Conservation (phyloP, 75 land plant genomes). For the Pinus taeda region DNA sequence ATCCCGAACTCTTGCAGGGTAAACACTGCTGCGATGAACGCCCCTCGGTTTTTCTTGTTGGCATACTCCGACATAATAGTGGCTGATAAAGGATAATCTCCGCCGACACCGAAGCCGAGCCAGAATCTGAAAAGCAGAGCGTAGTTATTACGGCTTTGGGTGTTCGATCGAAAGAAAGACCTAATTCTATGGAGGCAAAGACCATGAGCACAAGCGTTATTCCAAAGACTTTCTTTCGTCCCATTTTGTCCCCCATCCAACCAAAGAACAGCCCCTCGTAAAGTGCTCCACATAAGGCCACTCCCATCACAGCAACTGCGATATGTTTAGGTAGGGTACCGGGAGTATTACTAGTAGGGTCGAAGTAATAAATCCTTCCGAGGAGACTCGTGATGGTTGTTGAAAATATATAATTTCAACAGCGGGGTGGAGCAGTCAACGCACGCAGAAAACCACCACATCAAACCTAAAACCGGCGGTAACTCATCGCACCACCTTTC, state of each 20-base stretch:
- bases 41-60: conserved; percentile 42
- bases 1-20: conserved; percentile 58
- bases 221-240: conserved; percentile 52
- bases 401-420: no score
- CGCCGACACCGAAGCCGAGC: conserved; percentile 58
- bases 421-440: no score
- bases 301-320: conserved; percentile 50
- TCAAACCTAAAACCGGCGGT: no score
- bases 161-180: conserved; percentile 38
- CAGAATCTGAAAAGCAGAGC: conserved; percentile 58
- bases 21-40: conserved; percentile 35
- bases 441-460: no score
- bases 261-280: conserved; percentile 54
- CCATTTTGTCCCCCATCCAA: conserved; percentile 54
- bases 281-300: conserved; percentile 52
- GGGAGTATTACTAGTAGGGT: conserved; percentile 12
- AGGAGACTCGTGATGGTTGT: no score
- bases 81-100: conserved; percentile 51
- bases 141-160: conserved; percentile 48
- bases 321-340: conserved; percentile 50
- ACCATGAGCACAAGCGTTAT: conserved; percentile 52
- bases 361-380: no score
- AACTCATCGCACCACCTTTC: no score
- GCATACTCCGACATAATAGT: conserved; percentile 59
- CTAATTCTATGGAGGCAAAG: conserved; percentile 46